Conservation (phyloP, 495 filamentous ascomycete genomes). For the Hypoxylon fragiforme region DNA sequence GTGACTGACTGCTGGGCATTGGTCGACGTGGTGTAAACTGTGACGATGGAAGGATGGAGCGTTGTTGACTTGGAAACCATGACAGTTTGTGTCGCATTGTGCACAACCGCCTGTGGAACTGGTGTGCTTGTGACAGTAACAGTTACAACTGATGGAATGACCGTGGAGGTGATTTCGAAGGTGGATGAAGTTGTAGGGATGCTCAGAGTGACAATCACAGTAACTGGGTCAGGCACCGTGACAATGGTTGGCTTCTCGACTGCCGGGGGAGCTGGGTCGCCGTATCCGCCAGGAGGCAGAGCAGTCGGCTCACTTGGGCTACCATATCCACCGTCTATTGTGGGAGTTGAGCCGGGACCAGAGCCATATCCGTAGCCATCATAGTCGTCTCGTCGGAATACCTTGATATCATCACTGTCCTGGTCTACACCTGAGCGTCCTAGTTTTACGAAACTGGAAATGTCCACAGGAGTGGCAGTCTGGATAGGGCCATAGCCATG, state of each 20-base stretch:
- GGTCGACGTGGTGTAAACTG: neutral
- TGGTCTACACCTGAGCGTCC: neutral
- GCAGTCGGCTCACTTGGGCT: conserved; percentile 10
- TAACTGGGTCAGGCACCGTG: conserved; percentile 7
- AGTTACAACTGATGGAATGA: neutral
- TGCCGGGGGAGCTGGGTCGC: conserved; percentile 8
- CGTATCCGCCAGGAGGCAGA: conserved; percentile 25
- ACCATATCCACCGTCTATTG: conserved; percentile 21
- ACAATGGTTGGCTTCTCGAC: conserved; percentile 6
- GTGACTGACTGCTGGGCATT: neutral
- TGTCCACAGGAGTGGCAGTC: too few species aligned
- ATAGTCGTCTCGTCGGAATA: conserved; percentile 15
- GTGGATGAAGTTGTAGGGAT: too few species aligned
- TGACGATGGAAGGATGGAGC: neutral
- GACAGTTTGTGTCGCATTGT: conserved; percentile 18
- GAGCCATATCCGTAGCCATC: conserved; percentile 19
- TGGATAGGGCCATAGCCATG: conserved; percentile 4
- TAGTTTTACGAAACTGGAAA: too few species aligned
- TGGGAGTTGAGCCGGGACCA: conserved; percentile 4
- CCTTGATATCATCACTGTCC: neutral
- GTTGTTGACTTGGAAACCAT: conserved; percentile 3
- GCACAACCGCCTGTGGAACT: conserved; percentile 1
- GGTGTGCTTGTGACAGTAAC: conserved; percentile 6
- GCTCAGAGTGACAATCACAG: conserved; percentile 13
- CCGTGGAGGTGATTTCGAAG: neutral